phyloP scores from a whole-genome alignment of 129 eudicot genomes.

The Flaveria sonorensis region DNA sequence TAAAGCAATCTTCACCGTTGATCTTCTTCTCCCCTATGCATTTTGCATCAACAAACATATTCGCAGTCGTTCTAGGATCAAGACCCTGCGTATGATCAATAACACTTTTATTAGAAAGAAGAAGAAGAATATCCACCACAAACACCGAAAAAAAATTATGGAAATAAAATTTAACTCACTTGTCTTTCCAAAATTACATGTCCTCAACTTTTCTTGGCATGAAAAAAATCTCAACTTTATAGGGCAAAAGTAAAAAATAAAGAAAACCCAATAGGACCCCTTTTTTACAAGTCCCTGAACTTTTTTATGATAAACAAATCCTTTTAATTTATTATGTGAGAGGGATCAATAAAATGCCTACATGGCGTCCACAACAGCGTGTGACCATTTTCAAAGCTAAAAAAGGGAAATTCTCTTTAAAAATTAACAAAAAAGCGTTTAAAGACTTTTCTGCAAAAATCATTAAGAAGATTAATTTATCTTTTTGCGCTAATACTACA shows the following conservation, averaged over 20 bases:
- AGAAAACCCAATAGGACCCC: too few relatives aligned
- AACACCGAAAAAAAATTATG: background rate
- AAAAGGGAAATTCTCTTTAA: background rate
- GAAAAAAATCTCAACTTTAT: too few relatives aligned
- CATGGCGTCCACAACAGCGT: background rate
- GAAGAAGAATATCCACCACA: background rate
- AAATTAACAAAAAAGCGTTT: background rate
- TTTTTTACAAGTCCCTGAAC: too few relatives aligned
- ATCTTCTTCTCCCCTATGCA: conserved; percentile 88
- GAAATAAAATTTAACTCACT: too few relatives aligned
- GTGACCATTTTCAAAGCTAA: background rate
- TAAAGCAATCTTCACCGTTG: conserved; percentile 84
- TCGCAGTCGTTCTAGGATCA: conserved; percentile 85
- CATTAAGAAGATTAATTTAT: background rate
- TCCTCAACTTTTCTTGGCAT: too few relatives aligned
- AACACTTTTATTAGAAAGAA: background rate
- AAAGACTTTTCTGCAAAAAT: background rate
- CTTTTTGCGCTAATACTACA: background rate
- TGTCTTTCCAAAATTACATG: too few relatives aligned
- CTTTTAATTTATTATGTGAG: too few relatives aligned
- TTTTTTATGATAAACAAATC: too few relatives aligned
- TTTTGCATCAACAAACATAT: conserved; percentile 74
- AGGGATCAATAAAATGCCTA: background rate
- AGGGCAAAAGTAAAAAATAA: too few relatives aligned
- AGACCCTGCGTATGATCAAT: conserved; percentile 55